Percentiles rank a stretch among this genome's conserved stretches.
These are phyloP conservation scores for Calocybe indica DNA, from an alignment of 768 basidiomycete genomes.

Conservation along the genomic window DNA sequence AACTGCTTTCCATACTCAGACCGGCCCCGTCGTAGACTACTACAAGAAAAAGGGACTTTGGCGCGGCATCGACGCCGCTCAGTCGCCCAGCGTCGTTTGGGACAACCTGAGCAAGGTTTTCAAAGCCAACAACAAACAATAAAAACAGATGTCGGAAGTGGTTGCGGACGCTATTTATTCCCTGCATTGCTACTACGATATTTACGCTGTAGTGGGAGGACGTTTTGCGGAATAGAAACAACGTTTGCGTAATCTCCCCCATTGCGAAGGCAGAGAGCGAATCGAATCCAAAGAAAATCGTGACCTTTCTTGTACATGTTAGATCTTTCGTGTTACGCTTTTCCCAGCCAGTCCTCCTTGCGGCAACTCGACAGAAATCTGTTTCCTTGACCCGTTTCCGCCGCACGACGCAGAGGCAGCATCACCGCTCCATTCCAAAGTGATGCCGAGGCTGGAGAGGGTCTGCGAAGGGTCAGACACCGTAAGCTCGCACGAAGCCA, in stretches of 20 bases:
- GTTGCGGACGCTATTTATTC: no score
- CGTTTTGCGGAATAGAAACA: no score
- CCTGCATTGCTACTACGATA: no score
- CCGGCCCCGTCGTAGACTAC: conserved; percentile 93
- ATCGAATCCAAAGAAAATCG: no score
- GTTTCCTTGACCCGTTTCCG: conserved; percentile 23
- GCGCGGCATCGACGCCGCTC: conserved; percentile 89
- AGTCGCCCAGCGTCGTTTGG: conserved; percentile 92
- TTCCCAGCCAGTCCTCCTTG: conserved; percentile 17
- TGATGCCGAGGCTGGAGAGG: conserved; percentile 30
- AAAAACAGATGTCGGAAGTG: conserved; percentile 23
- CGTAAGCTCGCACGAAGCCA: conserved; percentile 38
- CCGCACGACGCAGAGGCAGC: conserved; percentile 13
- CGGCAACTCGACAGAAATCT: conserved; percentile 16
- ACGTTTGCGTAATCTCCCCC: no score
- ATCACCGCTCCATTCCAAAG: conserved; percentile 22
- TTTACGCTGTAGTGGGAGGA: no score
- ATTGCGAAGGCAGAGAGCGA: no score
- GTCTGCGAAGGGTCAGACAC: conserved; percentile 66
- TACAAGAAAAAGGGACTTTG: conserved; percentile 91
- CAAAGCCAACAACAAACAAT: conserved; percentile 24
- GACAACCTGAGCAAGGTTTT: conserved; percentile 68
- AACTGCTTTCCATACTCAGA: conserved; percentile 85
- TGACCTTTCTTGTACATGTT: background rate
- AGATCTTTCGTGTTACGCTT: conserved; percentile 14